Percentiles rank a stretch among this genome's conserved stretches.
Evolutionary conservation across 345 rosid species (phyloP).

Genomic region (Eucalyptus sideroxylon): DNA sequence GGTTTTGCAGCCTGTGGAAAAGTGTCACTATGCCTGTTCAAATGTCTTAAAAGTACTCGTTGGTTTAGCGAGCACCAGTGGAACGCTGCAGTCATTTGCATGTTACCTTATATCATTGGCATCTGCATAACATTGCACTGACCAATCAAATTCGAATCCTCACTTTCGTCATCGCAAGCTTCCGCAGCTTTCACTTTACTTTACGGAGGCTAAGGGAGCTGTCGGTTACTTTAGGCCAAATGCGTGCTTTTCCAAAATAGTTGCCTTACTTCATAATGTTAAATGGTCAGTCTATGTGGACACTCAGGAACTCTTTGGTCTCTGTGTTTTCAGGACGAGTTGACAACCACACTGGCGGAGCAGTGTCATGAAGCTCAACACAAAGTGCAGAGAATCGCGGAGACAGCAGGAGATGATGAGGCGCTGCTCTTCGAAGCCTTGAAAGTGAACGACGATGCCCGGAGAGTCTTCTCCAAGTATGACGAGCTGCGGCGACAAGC

Average conservation of each 20-base stretch:
- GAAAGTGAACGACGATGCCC: constrained; percentile 70
- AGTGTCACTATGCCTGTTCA: neutral
- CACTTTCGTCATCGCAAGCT: neutral
- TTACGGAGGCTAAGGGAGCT: neutral
- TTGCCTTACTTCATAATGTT: neutral
- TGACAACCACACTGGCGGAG: constrained; percentile 44
- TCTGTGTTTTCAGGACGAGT: constrained; percentile 36
- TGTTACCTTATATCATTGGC: neutral
- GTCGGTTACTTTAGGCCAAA: neutral
- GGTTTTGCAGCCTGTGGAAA: neutral
- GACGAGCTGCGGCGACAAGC: constrained; percentile 29
- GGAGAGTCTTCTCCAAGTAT: constrained; percentile 51
- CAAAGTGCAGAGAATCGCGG: constrained; percentile 62
- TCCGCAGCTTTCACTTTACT: neutral
- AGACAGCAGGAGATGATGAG: constrained; percentile 64
- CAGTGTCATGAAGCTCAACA: constrained; percentile 58
- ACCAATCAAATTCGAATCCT: neutral
- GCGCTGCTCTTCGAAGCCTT: constrained; percentile 68
- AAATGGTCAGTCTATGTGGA: neutral
- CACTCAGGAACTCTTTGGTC: neutral
- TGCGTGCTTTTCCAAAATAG: neutral
- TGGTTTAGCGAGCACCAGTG: neutral
- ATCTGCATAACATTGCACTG: neutral
- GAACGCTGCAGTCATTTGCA: neutral
- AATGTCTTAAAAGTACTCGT: neutral